Conservation (phyloP, 2,329 filamentous ascomycete species). For the Cercospora zeae-maydis region DNA sequence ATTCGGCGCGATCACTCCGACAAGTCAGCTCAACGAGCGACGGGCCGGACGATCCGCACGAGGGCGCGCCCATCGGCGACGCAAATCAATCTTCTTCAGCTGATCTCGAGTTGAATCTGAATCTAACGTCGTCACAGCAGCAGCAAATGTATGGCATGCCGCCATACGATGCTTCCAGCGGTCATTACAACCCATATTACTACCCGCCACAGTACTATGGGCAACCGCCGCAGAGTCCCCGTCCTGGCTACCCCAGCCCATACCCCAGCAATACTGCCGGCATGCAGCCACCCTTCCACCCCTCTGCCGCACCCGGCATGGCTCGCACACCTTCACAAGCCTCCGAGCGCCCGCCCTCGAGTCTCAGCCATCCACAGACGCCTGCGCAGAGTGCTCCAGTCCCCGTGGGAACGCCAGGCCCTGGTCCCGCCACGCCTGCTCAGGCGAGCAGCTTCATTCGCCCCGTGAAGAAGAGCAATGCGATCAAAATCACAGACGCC, state of each 20-base stretch:
- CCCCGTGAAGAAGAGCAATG: constrained; percentile 65
- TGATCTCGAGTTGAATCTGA: constrained; percentile 8
- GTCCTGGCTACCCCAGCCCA: constrained; percentile 47
- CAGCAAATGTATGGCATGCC: constrained; percentile 61
- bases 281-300: constrained; percentile 56
- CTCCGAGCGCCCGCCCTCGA: constrained; percentile 60
- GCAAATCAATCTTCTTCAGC: not conserved
- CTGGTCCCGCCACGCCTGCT: constrained; percentile 21
- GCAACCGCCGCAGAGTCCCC: constrained; percentile 45
- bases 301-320: constrained; percentile 56
- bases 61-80: constrained; percentile 5
- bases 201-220: constrained; percentile 52
- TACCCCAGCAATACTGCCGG: constrained; percentile 47
- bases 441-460: constrained; percentile 56
- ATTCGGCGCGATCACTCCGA: constrained; percentile 19
- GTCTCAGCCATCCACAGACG: constrained; percentile 58
- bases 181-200: constrained; percentile 47
- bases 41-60: constrained; percentile 18
- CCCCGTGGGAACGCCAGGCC: constrained; percentile 41
- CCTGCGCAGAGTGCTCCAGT: constrained; percentile 57
- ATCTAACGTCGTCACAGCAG: constrained; percentile 39
- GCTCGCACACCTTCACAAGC: constrained; percentile 79
- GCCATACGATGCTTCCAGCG: constrained; percentile 47
- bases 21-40: constrained; percentile 19
- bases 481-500: constrained; percentile 79